Base-by-base conservation (phyloP, 805 yeast species). In the Candida peoriensis region DNA sequence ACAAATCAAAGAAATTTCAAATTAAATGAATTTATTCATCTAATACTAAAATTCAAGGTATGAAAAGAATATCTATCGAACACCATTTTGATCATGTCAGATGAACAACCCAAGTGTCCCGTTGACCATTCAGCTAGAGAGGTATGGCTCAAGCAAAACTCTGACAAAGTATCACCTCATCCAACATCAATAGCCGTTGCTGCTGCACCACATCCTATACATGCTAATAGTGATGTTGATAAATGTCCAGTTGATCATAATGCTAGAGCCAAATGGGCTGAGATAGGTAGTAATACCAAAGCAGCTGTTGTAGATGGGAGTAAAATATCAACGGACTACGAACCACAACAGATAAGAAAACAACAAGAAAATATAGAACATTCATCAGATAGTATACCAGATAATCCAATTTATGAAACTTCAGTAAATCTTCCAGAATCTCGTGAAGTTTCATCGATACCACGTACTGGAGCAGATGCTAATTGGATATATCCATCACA, bases 401-500 rank as follows among this genome's bases (percentile, higher is more conserved):
- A 54, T 6, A 42, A 50, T 1, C 64, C 70, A 6, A 35, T 44
- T 0, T 57, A 60, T 32, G 46, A 46, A 4, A 62, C 69, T 2
- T 43, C 64, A 27, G 63, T 65, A 0, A 50, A 60, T 1, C 61
- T 88, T 22, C 82, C 94, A 0, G 72, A 72, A n/a, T 85, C 81
- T 1, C 66, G 96, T 41, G 90, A 80, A 47, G 61, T 82, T 4
- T 78, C 89, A 8, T 73, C 94, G 3, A 89, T 89, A 27, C 97
- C 96, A 30, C 64, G 95, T 33, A 81, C 94, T 1, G 81, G 74
- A 4, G 53, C 74, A 2, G 67, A 67, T 12, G 48, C 69, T 1
- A 83, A 89, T 61, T 90, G 98, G 98, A 71, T 90, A 2, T 90
- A 90, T 55, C 98, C 98, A 8, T 85, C 96, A 4, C 95, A 90